phyloP scores from a whole-genome alignment of 495 filamentous ascomycete genomes.

The Aspergillus homomorphus region DNA sequence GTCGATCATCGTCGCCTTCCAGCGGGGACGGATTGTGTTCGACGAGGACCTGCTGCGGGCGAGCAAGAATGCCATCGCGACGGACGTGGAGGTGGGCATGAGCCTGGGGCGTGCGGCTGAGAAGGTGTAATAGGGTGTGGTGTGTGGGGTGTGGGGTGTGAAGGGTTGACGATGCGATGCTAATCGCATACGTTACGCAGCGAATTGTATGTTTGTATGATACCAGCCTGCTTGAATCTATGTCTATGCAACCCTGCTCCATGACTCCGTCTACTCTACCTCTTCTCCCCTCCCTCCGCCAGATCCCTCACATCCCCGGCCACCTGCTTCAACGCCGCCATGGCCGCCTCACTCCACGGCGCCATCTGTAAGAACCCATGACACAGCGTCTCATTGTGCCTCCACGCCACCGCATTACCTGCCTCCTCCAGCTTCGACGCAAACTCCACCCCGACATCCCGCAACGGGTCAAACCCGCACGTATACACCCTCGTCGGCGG shows the following conservation, averaged over 20 bases:
- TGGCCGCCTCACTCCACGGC: conserved; percentile 32
- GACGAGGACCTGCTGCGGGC: conserved; percentile 36
- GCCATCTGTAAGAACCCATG: conserved; percentile 39
- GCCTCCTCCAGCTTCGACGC: conserved; percentile 32
- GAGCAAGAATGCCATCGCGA: conserved; percentile 19
- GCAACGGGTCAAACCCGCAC: conserved; percentile 34
- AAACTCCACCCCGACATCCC: conserved; percentile 37
- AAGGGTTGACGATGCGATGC: too few species aligned
- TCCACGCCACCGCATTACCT: conserved; percentile 27
- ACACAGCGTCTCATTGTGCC: conserved; percentile 26
- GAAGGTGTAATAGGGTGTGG: neutral
- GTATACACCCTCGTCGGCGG: conserved; percentile 32
- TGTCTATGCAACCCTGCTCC: neutral
- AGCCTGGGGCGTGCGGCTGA: conserved; percentile 22
- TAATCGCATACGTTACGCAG: too few species aligned
- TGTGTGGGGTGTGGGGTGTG: neutral
- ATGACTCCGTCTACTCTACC: neutral
- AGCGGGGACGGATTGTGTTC: conserved; percentile 33
- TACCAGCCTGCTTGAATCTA: too few species aligned
- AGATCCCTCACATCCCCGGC: neutral
- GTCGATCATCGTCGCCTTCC: conserved; percentile 40
- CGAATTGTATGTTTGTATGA: too few species aligned
- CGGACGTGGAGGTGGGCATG: conserved; percentile 33
- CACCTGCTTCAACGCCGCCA: conserved; percentile 15
- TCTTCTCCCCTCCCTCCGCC: neutral